phyloP scores from a whole-genome alignment of 192 early-diverging fungal genomes.

The Linnemannia elongata region DNA sequence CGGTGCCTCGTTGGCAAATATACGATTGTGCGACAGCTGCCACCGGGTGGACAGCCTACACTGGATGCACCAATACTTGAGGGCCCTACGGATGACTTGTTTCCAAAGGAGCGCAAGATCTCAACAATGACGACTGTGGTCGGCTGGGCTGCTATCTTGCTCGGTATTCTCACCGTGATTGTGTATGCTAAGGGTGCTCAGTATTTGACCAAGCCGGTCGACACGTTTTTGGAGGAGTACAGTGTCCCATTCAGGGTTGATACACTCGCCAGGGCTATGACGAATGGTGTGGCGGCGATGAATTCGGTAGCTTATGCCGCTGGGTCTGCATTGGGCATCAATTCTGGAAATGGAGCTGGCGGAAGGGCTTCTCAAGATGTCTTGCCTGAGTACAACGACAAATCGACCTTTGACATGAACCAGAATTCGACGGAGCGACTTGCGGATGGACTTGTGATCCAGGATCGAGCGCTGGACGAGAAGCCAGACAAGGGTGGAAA shows the following conservation, averaged over 20 bases:
- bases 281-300: neutral
- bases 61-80: neutral
- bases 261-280: constrained; percentile 13
- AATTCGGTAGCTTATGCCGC: neutral
- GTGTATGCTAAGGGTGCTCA: constrained; percentile 33
- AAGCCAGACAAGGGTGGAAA: constrained; percentile 18
- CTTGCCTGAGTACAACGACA: constrained; percentile 38
- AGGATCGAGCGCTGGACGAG: constrained; percentile 18
- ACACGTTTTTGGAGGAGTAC: constrained; percentile 33
- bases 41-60: neutral
- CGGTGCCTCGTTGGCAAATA: constrained; percentile 34
- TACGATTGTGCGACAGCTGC: neutral
- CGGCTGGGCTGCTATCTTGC: constrained; percentile 34
- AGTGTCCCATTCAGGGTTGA: constrained; percentile 33
- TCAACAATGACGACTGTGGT: constrained; percentile 39
- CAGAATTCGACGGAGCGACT: neutral
- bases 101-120: neutral
- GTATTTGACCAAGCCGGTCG: constrained; percentile 25
- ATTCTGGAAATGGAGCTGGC: neutral
- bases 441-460: neutral
- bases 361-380: neutral
- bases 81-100: neutral
- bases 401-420: neutral
- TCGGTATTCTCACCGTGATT: constrained; percentile 30
- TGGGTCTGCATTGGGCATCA: constrained; percentile 10